Evolutionary conservation across 2,329 filamentous ascomycete species (phyloP), one percentile per base, ranked within the genome.

Genomic region (Colletotrichum caudatum): DNA sequence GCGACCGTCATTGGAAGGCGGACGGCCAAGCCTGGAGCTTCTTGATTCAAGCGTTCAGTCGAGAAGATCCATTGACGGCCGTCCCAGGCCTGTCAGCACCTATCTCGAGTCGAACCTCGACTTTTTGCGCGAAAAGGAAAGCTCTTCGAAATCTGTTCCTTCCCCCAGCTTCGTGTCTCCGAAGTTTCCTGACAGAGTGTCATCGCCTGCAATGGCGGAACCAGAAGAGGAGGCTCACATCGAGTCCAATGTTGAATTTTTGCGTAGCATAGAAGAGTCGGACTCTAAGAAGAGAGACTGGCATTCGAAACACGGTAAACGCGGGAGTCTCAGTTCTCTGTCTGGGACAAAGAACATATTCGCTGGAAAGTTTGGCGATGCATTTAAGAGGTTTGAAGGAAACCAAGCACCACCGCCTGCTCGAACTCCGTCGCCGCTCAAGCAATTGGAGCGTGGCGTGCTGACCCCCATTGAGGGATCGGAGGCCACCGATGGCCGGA

Each of bases 331-430:
- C 1, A 87, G 92, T 66, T 90, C 92, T 0, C 82, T 94, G 23
- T 90, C 92, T 8, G 90, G 90, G 50, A 93, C 92, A 35, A 97
- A 96, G 81, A 93, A 90, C 69, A 90, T 97, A 48, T 85, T 98
- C n/a, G 92, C 91, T 6, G 93, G 94, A 33, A 94, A 92, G 76
- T 98, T 98, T 79, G 94, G 95, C 0, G 95, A 98, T 77, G 95
- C 95, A 3, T 98, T 98, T 83, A 94, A 95, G 78, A 89, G 93
- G 7, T 98, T 98, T 76, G 96, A 99, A 80, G 86, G 84, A 33
- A 88, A 85, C 71, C 81, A 80, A 71, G 77, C 76, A 74, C 74
- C 75, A 14, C 77, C 76, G 20, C 78, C 75, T n/a, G 77, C 76
- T 8, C 82, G 85, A 46, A 84, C 84, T 18, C 83, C 86, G 1